phyloP scores from a whole-genome alignment of 75 land plant genomes.

The Chamaecyparis obtusa region DNA sequence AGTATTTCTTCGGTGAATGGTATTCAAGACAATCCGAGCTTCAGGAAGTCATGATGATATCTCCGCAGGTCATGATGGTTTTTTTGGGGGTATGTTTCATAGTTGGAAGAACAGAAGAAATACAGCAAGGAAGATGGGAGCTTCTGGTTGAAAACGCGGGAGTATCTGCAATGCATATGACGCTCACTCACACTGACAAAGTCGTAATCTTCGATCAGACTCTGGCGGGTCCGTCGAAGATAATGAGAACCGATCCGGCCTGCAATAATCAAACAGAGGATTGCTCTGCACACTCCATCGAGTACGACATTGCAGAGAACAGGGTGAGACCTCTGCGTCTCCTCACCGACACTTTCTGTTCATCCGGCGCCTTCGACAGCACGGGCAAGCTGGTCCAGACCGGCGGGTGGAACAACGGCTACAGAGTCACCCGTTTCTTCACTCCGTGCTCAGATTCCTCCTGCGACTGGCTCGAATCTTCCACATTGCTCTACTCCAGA shows the following conservation, averaged over 20 bases:
- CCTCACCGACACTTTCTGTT: slow-evolving; percentile 46
- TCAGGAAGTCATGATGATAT: too few relatives aligned
- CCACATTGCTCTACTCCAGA: slow-evolving; percentile 12
- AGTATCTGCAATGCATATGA: slow-evolving; percentile 69
- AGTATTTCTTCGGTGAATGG: too few relatives aligned
- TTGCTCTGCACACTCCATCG: slow-evolving; percentile 37
- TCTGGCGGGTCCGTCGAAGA: slow-evolving; percentile 35
- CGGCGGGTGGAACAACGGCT: slow-evolving; percentile 39
- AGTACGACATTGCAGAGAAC: slow-evolving; percentile 33
- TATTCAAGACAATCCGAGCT: too few relatives aligned
- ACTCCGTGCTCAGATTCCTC: not conserved
- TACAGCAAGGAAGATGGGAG: slow-evolving; percentile 17
- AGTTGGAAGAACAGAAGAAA: not conserved
- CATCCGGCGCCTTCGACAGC: slow-evolving; percentile 38
- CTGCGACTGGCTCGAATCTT: slow-evolving; percentile 40
- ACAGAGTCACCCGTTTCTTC: not conserved
- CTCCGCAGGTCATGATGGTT: too few relatives aligned
- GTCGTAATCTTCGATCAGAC: slow-evolving; percentile 56
- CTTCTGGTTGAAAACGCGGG: slow-evolving; percentile 44
- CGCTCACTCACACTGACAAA: slow-evolving; percentile 44
- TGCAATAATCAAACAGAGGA: not conserved
- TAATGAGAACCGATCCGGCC: not conserved
- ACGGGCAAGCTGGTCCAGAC: slow-evolving; percentile 38
- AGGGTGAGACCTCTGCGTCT: slow-evolving; percentile 36
- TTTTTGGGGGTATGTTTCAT: too few relatives aligned